A percentile compares a stretch with the other conserved stretches of the same genome.
Evolutionary conservation across 2,329 filamentous ascomycete genomes (phyloP).

Genomic region (Elsinoe batatas): DNA sequence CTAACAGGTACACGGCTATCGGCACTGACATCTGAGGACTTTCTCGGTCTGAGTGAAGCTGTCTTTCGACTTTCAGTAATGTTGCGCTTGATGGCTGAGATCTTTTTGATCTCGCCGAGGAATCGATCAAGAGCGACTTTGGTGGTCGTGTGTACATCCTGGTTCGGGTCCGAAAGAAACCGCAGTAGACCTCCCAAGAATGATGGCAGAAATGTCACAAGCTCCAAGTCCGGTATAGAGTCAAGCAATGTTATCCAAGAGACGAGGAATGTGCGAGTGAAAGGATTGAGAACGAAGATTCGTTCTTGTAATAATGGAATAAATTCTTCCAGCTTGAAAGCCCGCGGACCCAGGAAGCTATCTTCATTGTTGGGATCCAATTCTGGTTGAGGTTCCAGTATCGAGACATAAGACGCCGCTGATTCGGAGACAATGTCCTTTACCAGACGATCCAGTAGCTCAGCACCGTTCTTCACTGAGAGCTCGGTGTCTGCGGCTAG

Average conservation of each 20-base stretch:
- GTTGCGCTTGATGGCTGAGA: constrained; percentile 83
- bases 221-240: constrained; percentile 90
- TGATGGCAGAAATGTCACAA: constrained; percentile 84
- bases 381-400: constrained; percentile 56
- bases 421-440: constrained; percentile 96
- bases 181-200: constrained; percentile 84
- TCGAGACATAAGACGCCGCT: constrained; percentile 85
- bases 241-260: constrained; percentile 93
- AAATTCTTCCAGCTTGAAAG: constrained; percentile 83
- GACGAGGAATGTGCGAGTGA: constrained; percentile 88
- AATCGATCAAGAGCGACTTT: constrained; percentile 85
- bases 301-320: constrained; percentile 89
- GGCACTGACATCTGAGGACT: constrained; percentile 54
- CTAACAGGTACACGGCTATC: constrained; percentile 22
- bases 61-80: constrained; percentile 75
- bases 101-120: constrained; percentile 85
- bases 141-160: constrained; percentile 89
- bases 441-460: constrained; percentile 84
- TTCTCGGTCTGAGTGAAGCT: constrained; percentile 55
- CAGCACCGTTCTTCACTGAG: constrained; percentile 95
- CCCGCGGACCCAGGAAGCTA: constrained; percentile 43
- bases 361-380: constrained; percentile 38
- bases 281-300: constrained; percentile 89
- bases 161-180: constrained; percentile 83
- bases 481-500: constrained; percentile 91